Conservation (phyloP, 257 asterid species). For the Lantana camara region DNA sequence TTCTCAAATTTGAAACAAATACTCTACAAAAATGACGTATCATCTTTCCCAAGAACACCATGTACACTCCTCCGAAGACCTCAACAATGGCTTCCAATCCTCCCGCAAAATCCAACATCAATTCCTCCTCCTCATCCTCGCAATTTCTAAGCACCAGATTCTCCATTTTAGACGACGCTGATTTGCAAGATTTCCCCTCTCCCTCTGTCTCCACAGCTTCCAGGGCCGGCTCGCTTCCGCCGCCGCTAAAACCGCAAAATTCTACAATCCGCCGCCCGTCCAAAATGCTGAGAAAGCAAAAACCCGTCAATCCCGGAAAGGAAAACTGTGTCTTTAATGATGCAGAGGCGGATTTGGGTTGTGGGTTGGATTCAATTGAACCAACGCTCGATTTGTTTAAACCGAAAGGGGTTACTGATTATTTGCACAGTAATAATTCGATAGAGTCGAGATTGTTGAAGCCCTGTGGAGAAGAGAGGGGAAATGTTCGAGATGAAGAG, state of each 20-base stretch:
- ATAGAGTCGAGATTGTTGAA: conserved; percentile 34
- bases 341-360: conserved; percentile 35
- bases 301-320: conserved; percentile 34
- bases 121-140: conserved; percentile 31
- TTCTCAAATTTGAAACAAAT: conserved; percentile 21
- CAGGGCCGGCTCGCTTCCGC: conserved; percentile 37
- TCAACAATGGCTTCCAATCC: conserved; percentile 46
- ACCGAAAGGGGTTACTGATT: conserved; percentile 4
- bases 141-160: conserved; percentile 26
- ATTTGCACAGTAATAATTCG: conserved; percentile 8
- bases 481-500: conserved; percentile 31
- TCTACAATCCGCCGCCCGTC: conserved; percentile 25
- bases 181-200: conserved; percentile 60
- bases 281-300: conserved; percentile 37
- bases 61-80: not conserved
- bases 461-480: conserved; percentile 35
- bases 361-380: conserved; percentile 62
- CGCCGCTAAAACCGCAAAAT: conserved; percentile 39
- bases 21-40: not conserved
- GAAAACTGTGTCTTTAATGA: conserved; percentile 42
- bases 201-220: conserved; percentile 36
- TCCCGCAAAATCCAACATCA: conserved; percentile 31
- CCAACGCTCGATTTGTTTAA: conserved; percentile 50
- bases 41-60: not conserved
- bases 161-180: conserved; percentile 49